Conservation (phyloP, 73 alveolate species). For the Tetrahymena thermophila region DNA sequence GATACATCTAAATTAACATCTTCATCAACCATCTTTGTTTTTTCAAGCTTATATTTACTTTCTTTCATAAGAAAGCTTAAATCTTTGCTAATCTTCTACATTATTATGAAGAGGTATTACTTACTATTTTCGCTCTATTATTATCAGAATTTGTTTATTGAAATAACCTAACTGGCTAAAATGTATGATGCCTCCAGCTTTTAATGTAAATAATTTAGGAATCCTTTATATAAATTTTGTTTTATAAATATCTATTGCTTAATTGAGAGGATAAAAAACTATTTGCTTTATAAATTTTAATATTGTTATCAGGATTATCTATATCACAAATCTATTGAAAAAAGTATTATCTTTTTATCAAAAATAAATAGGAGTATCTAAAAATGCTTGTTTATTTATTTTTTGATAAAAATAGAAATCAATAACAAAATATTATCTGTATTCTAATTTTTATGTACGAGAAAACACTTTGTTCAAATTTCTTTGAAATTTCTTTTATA, state of each 20-base stretch:
- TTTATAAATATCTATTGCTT: too few relatives aligned
- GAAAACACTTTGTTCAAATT: neutral
- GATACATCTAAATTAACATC: neutral
- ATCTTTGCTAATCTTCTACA: neutral
- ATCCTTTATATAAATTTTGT: too few relatives aligned
- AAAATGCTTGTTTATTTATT: too few relatives aligned
- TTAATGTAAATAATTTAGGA: neutral
- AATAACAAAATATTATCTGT: neutral
- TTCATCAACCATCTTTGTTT: neutral
- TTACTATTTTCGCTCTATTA: neutral
- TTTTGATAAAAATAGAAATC: neutral
- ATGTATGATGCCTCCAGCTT: neutral
- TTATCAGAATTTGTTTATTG: neutral
- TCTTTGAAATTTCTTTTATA: neutral
- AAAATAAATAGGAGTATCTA: neutral
- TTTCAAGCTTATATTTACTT: neutral
- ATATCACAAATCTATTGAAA: neutral
- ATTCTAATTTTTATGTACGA: neutral
- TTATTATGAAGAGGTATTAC: neutral
- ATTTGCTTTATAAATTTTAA: too few relatives aligned
- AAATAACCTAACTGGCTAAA: neutral
- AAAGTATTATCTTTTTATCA: neutral
- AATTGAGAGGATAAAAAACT: neutral
- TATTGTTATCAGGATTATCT: neutral
- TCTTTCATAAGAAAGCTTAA: neutral